phyloP scores from a whole-genome alignment of 495 filamentous ascomycete genomes.

The Penicillium flavigenum region DNA sequence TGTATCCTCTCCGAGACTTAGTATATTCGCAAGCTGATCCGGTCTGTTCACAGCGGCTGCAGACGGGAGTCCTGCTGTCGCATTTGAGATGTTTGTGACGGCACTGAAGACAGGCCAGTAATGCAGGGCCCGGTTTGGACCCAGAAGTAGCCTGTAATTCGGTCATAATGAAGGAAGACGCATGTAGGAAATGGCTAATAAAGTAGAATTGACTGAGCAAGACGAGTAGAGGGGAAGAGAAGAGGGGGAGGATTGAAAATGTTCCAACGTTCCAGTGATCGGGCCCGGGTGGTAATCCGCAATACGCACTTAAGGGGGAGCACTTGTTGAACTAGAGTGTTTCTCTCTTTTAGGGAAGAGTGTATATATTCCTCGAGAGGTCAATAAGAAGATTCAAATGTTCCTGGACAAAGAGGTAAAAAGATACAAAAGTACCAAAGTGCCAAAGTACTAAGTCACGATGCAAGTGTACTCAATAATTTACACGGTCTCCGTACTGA shows the following conservation, averaged over 20 bases:
- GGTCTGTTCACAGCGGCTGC: conserved; percentile 39
- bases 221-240: conserved; percentile 4
- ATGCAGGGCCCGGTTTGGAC: conserved; percentile 38
- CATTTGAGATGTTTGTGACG: conserved; percentile 61
- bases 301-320: not conserved
- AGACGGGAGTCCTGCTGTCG: conserved; percentile 43
- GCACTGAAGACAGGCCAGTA: conserved; percentile 56
- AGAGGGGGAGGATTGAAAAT: not conserved
- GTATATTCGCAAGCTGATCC: conserved; percentile 44
- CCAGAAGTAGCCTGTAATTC: conserved; percentile 23
- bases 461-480: not conserved
- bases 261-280: not conserved
- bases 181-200: conserved; percentile 11
- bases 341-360: not conserved
- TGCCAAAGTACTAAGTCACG: not conserved
- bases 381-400: not conserved
- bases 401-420: not conserved
- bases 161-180: conserved; percentile 21
- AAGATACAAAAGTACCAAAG: not conserved
- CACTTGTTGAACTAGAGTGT: not conserved
- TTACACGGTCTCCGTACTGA: not conserved
- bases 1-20: conserved; percentile 49
- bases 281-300: not conserved
- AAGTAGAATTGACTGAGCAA: not conserved
- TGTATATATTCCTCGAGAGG: not conserved